Conservation (phyloP, 2,329 filamentous ascomycete genomes). For the Monosporascus sp. region DNA sequence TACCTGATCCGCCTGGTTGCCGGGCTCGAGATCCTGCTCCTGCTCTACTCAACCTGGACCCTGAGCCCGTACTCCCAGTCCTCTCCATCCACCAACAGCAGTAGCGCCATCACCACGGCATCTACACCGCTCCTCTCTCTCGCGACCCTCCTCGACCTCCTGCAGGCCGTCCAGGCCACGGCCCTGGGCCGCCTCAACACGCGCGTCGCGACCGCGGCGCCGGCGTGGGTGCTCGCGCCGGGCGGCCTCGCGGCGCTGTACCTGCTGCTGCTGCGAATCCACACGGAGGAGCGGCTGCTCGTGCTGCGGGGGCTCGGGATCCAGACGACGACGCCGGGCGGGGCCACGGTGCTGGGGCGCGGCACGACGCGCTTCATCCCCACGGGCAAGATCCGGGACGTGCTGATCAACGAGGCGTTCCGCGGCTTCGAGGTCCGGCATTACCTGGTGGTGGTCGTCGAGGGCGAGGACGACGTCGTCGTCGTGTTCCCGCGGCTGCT, state of each 20-base stretch:
- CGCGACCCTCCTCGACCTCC: conserved; percentile 16
- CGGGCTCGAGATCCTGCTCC: conserved; percentile 36
- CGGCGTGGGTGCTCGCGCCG: conserved; percentile 35
- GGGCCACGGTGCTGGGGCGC: conserved; percentile 24
- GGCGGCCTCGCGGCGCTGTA: conserved; percentile 34
- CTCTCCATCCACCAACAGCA: conserved; percentile 10
- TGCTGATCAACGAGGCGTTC: conserved; percentile 94
- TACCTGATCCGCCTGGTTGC: conserved; percentile 37
- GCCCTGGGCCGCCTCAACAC: conserved; percentile 26
- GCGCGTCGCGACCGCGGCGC: conserved; percentile 27
- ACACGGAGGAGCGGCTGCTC: conserved; percentile 74
- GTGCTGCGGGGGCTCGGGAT: conserved; percentile 86
- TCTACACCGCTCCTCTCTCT: conserved; percentile 12
- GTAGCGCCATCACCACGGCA: background rate
- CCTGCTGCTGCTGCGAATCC: conserved; percentile 39
- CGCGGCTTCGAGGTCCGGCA: conserved; percentile 85
- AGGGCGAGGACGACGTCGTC: conserved; percentile 80
- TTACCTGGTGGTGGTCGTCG: conserved; percentile 84
- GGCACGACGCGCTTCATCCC: conserved; percentile 63
- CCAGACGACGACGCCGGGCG: conserved; percentile 67
- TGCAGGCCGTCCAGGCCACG: conserved; percentile 14
- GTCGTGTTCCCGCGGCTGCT: conserved; percentile 89
- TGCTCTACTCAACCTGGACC: conserved; percentile 45
- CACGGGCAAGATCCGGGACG: conserved; percentile 84
- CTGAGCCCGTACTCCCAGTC: conserved; percentile 16